Base-by-base conservation (phyloP, 2,329 filamentous ascomycete species). In the Talaromyces islandicus region DNA sequence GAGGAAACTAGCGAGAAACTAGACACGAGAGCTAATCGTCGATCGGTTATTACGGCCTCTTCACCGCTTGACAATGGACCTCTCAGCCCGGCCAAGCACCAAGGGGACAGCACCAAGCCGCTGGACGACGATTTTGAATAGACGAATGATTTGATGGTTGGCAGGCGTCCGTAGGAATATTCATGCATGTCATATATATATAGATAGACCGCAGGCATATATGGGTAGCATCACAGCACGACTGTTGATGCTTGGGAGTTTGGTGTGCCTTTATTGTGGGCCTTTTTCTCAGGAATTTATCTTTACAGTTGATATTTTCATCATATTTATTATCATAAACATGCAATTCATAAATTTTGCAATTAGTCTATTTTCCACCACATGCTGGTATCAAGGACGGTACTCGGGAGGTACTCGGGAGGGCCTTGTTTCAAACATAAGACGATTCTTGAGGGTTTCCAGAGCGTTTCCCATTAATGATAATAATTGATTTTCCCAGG, bases 1-100 rank as follows among this genome's bases (percentile, higher is more conserved):
- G 75, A 77, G 60, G 75, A 77, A 60, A 76, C 68, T 60, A 85
- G 81, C 62, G 84, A 87, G 69, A 80, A 82, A 21, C 74, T 88
- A 24, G 81, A 83, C 55, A 73, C 76, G 54, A 77, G 80, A 27
- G 77, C 76, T 58, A 81, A 83, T 66, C 79, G 85, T 61, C 78
- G 80, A 61, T 88, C 86, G 64, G 71, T 84, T 32, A 79, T 84
- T 54, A 80, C 77, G 32, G 73, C 74, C 54, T 73, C 74, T 53
- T 77, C 72, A 14, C 77, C 77, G 54, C 73, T 86, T 48, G 85
- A 85, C 70, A 81, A 80, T 27, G 81, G 81, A 32, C 80, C 81
- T 63, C 67, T 85, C 52, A 73, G 66, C 62, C 67, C 71, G 17
- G 65, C 66, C n/a, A 70, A 71, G 56, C 65, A 70, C 43, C 62